A percentile compares a stretch with the other conserved stretches of the same genome.
These are phyloP conservation scores for Phytophthora litchii DNA, from an alignment of 352 stramenopile genomes.

Conservation along the genomic window DNA sequence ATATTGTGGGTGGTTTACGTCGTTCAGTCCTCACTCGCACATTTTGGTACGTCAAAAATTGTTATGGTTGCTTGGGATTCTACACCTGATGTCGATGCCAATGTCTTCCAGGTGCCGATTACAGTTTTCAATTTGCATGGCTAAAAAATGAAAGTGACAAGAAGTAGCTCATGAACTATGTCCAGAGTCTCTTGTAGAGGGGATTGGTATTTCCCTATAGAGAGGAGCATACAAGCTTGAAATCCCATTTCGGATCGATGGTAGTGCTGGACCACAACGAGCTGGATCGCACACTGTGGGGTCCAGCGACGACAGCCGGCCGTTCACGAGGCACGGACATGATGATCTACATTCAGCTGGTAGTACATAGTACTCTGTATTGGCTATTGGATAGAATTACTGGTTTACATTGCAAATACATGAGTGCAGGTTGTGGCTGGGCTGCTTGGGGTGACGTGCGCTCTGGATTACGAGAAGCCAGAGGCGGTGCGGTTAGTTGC, in stretches of 20 bases:
- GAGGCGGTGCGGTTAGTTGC: conserved; percentile 49
- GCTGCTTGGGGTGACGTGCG: conserved; percentile 36
- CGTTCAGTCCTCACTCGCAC: conserved; percentile 31
- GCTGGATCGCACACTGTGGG: conserved; percentile 69
- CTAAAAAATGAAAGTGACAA: conserved; percentile 1
- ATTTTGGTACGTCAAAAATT: conserved; percentile 24
- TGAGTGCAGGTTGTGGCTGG: conserved; percentile 39
- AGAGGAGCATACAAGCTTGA: conserved; percentile 1
- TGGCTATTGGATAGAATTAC: not conserved
- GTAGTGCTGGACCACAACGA: conserved; percentile 69
- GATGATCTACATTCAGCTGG: conserved; percentile 56
- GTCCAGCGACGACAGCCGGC: conserved; percentile 41
- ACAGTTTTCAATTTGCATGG: conserved; percentile 24
- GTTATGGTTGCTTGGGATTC: not conserved
- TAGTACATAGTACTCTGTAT: conserved; percentile 9
- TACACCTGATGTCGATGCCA: not conserved
- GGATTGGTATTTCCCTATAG: conserved; percentile 1
- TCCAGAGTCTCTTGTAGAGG: conserved; percentile 18
- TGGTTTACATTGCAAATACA: conserved; percentile 11
- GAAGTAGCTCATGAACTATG: not conserved
- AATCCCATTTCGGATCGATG: conserved; percentile 36
- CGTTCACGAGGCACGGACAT: conserved; percentile 51
- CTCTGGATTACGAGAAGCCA: conserved; percentile 63
- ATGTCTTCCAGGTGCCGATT: conserved; percentile 7
- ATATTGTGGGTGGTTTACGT: conserved; percentile 43